These are phyloP conservation scores for Eremothecium sinecaudum DNA, from an alignment of 1,139 yeast genomes.

Conservation along the genomic window DNA sequence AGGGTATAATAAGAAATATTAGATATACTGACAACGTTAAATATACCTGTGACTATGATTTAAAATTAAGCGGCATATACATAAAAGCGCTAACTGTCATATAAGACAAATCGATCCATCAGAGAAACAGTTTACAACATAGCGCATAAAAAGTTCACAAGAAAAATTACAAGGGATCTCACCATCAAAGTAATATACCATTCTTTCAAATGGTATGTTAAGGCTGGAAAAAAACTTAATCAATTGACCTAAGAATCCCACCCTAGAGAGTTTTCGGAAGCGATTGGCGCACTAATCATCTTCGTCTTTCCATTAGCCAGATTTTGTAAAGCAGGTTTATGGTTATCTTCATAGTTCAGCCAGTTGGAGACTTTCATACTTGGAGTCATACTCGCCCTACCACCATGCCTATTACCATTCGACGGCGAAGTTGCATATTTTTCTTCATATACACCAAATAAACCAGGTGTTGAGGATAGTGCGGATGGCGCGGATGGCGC, in stretches of 20 bases:
- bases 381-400: conserved; percentile 22
- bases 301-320: conserved; percentile 7
- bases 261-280: conserved; percentile 41
- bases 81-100: too few species aligned
- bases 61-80: too few species aligned
- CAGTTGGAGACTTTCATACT: conserved; percentile 25
- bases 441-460: not conserved
- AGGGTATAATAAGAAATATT: too few species aligned
- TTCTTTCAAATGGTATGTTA: too few species aligned
- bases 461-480: not conserved
- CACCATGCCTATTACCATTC: not conserved
- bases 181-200: too few species aligned
- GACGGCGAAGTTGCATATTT: conserved; percentile 8
- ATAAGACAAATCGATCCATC: too few species aligned
- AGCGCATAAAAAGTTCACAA: conserved; percentile 1
- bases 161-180: too few species aligned
- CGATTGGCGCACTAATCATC: conserved; percentile 40
- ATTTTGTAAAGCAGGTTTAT: conserved; percentile 11
- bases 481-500: not conserved
- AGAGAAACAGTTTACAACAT: too few species aligned
- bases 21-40: too few species aligned
- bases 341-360: conserved; percentile 24
- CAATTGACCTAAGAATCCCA: conserved; percentile 33
- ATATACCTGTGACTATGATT: too few species aligned
- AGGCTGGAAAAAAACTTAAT: too few species aligned